A percentile compares a stretch with the other conserved stretches of the same genome.
Conservation (phyloP, 176 grass and related monocot species). For the Cocos nucifera region DNA sequence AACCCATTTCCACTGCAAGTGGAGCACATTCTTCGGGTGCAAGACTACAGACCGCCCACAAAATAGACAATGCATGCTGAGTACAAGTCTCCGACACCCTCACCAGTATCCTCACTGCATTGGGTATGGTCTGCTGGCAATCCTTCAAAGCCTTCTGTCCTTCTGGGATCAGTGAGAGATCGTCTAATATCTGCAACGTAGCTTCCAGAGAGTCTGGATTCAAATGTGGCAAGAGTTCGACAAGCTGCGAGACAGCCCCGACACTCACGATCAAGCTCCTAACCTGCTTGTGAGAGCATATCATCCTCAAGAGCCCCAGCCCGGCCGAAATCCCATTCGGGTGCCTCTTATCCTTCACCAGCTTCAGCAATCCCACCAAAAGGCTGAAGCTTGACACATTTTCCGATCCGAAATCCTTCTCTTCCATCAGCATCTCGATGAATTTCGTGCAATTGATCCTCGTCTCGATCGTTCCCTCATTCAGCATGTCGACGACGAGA, state of each 20-base stretch:
- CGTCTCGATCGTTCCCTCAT: slow-evolving; percentile 76
- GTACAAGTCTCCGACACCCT: slow-evolving; percentile 71
- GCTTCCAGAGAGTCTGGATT: slow-evolving; percentile 46
- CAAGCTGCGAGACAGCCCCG: slow-evolving; percentile 59
- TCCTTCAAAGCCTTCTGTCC: slow-evolving; percentile 62
- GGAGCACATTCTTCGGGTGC: slow-evolving; percentile 62
- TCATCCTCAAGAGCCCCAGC: slow-evolving; percentile 53
- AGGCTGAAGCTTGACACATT: slow-evolving; percentile 79
- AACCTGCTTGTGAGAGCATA: slow-evolving; percentile 49
- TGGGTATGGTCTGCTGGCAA: slow-evolving; percentile 57
- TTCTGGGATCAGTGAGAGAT: slow-evolving; percentile 36
- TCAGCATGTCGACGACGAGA: slow-evolving; percentile 82
- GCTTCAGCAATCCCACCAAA: slow-evolving; percentile 59
- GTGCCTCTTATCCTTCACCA: slow-evolving; percentile 67
- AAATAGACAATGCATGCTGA: slow-evolving; percentile 45
- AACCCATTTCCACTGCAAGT: slow-evolving; percentile 52
- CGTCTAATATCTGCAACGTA: slow-evolving; percentile 56
- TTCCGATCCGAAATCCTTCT: slow-evolving; percentile 69
- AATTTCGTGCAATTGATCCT: slow-evolving; percentile 78
- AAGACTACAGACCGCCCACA: slow-evolving; percentile 74
- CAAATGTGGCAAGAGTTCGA: slow-evolving; percentile 50
- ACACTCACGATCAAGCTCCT: slow-evolving; percentile 54
- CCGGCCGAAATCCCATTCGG: slow-evolving; percentile 35
- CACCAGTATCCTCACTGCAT: slow-evolving; percentile 65
- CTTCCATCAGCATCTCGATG: slow-evolving; percentile 79